These are phyloP conservation scores for Mortierella sp. DNA, from an alignment of 371 early-diverging fungal genomes.

Conservation along the genomic window DNA sequence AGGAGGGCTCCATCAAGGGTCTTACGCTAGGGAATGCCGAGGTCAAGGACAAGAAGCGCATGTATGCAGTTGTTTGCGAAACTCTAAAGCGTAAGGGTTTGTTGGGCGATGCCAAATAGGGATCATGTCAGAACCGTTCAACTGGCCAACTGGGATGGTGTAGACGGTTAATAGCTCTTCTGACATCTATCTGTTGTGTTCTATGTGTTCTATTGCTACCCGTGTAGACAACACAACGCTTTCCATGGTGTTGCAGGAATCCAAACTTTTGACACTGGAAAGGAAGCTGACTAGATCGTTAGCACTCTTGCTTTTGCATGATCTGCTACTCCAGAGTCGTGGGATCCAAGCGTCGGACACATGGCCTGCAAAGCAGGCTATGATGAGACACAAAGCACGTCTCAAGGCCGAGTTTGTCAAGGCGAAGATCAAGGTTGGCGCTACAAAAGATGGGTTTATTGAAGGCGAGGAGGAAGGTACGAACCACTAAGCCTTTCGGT, in stretches of 20 bases:
- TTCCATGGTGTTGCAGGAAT: constrained; percentile 57
- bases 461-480: constrained; percentile 59
- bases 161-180: too few relatives aligned
- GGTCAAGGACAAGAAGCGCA: constrained; percentile 82
- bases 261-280: constrained; percentile 53
- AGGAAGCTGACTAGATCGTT: constrained; percentile 59
- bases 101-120: too few relatives aligned
- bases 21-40: constrained; percentile 80
- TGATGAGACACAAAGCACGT: constrained; percentile 73
- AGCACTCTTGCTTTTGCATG: constrained; percentile 80
- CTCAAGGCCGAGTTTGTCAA: constrained; percentile 81
- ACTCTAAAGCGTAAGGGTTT: constrained; percentile 84
- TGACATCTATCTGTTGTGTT: background rate
- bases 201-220: background rate
- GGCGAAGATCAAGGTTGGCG: constrained; percentile 75
- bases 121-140: too few relatives aligned
- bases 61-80: constrained; percentile 93
- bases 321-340: constrained; percentile 82
- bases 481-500: background rate
- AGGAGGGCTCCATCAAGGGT: constrained; percentile 85
- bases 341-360: constrained; percentile 75
- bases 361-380: constrained; percentile 69
- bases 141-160: too few relatives aligned
- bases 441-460: constrained; percentile 73
- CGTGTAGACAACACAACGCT: constrained; percentile 37